Evolutionary conservation across 768 basidiomycete genomes (phyloP), one percentile per base, ranked within the genome.

Genomic region (Psilocybe azurescens): DNA sequence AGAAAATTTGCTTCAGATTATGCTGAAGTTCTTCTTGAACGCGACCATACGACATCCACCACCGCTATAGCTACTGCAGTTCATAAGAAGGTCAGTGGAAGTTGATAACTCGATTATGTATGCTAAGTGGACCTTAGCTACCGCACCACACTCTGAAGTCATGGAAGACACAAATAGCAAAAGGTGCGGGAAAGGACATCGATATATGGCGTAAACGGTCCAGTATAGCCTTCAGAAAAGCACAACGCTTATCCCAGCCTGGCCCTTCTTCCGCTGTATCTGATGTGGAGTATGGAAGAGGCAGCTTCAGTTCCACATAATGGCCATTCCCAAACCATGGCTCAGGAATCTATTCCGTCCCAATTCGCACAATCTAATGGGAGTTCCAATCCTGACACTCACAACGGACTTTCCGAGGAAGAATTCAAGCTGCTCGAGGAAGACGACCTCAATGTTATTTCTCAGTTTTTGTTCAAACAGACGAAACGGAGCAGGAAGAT

Each of bases 391-490:
- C n/a, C n/a, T 20, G 8, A 13, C 11, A 41, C n/a, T 20, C 39
- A 4, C 8, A 14, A 44, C 1, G 9, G n/a, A 28, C 8, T 41
- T 5, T 41, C 36, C 32, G n/a, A 33, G 13, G 39, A 53, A 18
- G 29, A 66, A 57, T 41, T 46, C 44, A 52, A 61, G 36, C 20
- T 52, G 9, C 51, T 53, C 33, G 36, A 62, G 20, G 71, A 79
- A 60, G 72, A 79, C 53, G 86, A 89, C 69, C 74, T 89, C n/a
- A 75, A 83, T 16, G 69, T 74, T 3, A 77, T 90, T 39, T 79
- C 83, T 6, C 70, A 72, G 9, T 90, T 88, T 66, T 87, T 90
- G 83, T 82, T 10, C 83, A 78, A 44, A 81, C 82, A 10, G 79
- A 83, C 3, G 79, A 82, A 7, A 71, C 74, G 8, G 77, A 77